These are phyloP conservation scores for Apiotrichum mycotoxinovorans DNA, from an alignment of 1,284 basidiomycete genomes.

Conservation along the genomic window DNA sequence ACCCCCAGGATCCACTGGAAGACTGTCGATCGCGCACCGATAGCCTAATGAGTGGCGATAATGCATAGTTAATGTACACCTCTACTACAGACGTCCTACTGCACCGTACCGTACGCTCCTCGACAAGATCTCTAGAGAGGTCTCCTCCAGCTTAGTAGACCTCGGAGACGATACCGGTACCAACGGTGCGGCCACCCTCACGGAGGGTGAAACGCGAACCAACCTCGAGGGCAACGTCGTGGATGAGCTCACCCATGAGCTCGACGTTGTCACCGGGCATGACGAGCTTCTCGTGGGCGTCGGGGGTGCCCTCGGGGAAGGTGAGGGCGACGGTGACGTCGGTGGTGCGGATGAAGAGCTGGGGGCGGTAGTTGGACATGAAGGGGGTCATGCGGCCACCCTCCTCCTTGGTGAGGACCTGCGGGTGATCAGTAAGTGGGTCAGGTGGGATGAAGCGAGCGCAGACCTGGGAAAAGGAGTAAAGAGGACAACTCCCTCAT, in stretches of 20 bases:
- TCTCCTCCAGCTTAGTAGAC: too few species aligned
- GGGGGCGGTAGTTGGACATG: conserved; percentile 93
- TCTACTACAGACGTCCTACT: conserved; percentile 6
- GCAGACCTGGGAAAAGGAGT: neutral
- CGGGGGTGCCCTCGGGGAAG: conserved; percentile 72
- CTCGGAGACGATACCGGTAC: conserved; percentile 54
- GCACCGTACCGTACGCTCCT: neutral
- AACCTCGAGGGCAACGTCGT: conserved; percentile 86
- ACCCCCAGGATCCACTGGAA: too few species aligned
- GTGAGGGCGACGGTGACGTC: conserved; percentile 84
- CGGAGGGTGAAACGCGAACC: conserved; percentile 96
- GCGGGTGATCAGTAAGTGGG: neutral
- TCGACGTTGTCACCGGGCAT: conserved; percentile 99
- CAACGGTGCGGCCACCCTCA: conserved; percentile 92
- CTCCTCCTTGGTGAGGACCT: conserved; percentile 89
- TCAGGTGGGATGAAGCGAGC: neutral
- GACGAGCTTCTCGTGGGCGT: conserved; percentile 76
- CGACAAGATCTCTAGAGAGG: too few species aligned
- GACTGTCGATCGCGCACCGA: neutral
- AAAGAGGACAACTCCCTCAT: too few species aligned
- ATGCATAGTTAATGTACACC: conserved; percentile 10
- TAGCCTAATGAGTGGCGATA: conserved; percentile 10
- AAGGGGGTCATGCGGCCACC: conserved; percentile 98
- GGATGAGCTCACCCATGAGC: conserved; percentile 78
- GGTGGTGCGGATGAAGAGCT: conserved; percentile 93